Evolutionary conservation across 805 yeast genomes (phyloP).

Genomic region (Sungouiozyma intestinalis): DNA sequence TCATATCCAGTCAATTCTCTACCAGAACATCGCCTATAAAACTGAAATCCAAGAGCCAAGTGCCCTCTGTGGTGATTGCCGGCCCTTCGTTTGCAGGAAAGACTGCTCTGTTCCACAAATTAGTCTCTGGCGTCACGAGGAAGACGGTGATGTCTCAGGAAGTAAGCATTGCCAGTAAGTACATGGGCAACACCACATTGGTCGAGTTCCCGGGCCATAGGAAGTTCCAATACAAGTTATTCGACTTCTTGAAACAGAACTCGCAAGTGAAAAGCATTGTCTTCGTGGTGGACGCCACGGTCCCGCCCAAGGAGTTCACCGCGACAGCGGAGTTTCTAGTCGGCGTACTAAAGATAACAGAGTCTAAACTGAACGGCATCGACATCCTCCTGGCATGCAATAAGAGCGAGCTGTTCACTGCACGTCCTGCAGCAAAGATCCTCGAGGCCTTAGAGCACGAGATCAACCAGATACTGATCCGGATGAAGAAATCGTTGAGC

Average conservation of each 20-base stretch:
- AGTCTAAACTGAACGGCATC: constrained; percentile 47
- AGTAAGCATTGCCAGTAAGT: constrained; percentile 31
- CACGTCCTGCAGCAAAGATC: constrained; percentile 59
- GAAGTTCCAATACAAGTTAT: constrained; percentile 51
- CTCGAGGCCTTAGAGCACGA: constrained; percentile 51
- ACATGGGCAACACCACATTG: constrained; percentile 36
- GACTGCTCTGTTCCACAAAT: constrained; percentile 39
- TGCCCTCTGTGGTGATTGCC: constrained; percentile 49
- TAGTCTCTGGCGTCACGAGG: constrained; percentile 23
- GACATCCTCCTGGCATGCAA: constrained; percentile 74
- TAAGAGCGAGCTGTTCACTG: constrained; percentile 76
- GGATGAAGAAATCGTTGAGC: constrained; percentile 37
- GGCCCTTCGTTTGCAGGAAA: constrained; percentile 64
- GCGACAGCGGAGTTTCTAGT: constrained; percentile 49
- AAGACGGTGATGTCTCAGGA: constrained; percentile 43
- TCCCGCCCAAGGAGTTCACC: constrained; percentile 38
- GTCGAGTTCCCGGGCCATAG: constrained; percentile 86
- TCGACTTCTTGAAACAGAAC: constrained; percentile 35
- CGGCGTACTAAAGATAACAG: constrained; percentile 51
- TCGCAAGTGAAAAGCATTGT: constrained; percentile 53
- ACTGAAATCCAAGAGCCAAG: constrained; percentile 4
- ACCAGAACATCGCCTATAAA: not conserved
- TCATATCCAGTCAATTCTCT: not conserved
- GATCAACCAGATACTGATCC: constrained; percentile 41
- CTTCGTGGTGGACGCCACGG: constrained; percentile 68